Evolutionary conservation across 345 rosid genomes (phyloP).

Genomic region (Sapria himalayana): DNA sequence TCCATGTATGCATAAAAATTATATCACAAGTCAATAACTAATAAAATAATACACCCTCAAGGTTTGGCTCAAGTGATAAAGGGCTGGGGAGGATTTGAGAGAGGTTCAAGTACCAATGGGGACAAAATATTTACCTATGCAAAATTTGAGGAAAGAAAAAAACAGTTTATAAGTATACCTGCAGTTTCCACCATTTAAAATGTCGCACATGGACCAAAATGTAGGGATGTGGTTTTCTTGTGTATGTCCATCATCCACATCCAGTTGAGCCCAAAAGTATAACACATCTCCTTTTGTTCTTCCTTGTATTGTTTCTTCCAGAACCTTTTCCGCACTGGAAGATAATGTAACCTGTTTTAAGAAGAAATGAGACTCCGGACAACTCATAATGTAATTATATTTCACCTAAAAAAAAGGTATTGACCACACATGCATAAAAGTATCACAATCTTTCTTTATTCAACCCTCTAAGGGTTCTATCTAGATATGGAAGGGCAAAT

Average conservation of each 20-base stretch:
- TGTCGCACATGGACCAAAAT: conserved; percentile 67
- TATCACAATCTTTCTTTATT: no score
- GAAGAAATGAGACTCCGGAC: conserved; percentile 9
- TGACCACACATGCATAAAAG: no score
- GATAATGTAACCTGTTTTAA: conserved; percentile 41
- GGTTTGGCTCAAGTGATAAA: no score
- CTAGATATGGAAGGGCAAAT: no score
- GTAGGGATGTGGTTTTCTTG: conserved; percentile 22
- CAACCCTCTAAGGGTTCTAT: no score
- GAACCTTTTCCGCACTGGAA: conserved; percentile 32
- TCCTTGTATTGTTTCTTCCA: conserved; percentile 30
- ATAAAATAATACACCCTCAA: no score
- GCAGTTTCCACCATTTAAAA: conserved; percentile 55
- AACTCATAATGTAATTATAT: no score
- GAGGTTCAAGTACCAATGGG: no score
- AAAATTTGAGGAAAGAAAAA: no score
- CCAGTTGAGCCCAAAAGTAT: conserved; percentile 52
- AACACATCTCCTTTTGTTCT: conserved; percentile 36
- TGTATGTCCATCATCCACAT: conserved; percentile 22
- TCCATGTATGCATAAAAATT: conserved; percentile 1
- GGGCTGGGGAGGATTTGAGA: no score
- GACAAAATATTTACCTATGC: neutral
- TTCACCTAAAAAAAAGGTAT: no score
- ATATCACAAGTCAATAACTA: conserved; percentile 2
- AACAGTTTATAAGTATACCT: no score